Conservation (phyloP, 1,139 yeast species). For the Blastobotrys persicus region DNA sequence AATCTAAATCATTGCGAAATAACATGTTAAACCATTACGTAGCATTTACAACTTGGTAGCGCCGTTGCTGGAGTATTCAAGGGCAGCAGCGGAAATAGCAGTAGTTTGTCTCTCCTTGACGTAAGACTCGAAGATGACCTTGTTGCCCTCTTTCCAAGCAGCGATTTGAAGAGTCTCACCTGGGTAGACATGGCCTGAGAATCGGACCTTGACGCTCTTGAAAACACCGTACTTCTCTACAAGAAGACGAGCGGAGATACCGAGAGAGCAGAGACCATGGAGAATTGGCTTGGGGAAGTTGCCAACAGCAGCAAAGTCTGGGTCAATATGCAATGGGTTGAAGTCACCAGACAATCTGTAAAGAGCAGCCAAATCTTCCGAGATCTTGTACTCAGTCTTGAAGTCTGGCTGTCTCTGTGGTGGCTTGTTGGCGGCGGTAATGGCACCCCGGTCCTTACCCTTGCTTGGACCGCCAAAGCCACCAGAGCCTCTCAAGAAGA, state of each 20-base stretch:
- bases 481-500: conserved; percentile 79
- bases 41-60: conserved; percentile 28
- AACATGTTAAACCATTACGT: conserved; percentile 4
- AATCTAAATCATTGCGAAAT: too few species aligned
- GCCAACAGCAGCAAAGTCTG: conserved; percentile 84
- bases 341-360: conserved; percentile 92
- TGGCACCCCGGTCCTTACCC: conserved; percentile 58
- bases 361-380: conserved; percentile 77
- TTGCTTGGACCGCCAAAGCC: conserved; percentile 49
- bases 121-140: conserved; percentile 77
- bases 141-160: conserved; percentile 79
- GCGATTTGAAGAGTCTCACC: conserved; percentile 82
- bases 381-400: conserved; percentile 56
- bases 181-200: conserved; percentile 92
- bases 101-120: conserved; percentile 74
- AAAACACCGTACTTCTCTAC: conserved; percentile 78
- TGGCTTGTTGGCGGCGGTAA: conserved; percentile 62
- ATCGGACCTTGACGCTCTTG: conserved; percentile 85
- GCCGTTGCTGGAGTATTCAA: conserved; percentile 49
- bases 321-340: conserved; percentile 95
- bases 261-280: conserved; percentile 90
- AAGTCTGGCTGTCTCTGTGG: conserved; percentile 70
- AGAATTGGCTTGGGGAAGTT: conserved; percentile 83
- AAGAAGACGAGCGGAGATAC: conserved; percentile 73
- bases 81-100: conserved; percentile 87